These are phyloP conservation scores for Pseudoturritis turrita DNA, from an alignment of 345 rosid genomes.

Conservation along the genomic window DNA sequence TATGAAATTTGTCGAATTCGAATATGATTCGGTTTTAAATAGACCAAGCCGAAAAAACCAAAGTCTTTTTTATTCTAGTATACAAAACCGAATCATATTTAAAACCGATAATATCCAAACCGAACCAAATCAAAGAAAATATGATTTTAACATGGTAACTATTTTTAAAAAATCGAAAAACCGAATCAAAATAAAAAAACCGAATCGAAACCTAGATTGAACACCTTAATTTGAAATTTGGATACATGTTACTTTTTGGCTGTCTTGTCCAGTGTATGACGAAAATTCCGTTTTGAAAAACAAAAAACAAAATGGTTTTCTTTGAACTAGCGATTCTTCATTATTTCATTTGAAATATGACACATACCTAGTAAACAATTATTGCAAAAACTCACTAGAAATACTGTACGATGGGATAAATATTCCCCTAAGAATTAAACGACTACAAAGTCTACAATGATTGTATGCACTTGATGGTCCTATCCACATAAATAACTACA, in stretches of 20 bases:
- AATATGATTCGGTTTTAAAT: too few relatives aligned
- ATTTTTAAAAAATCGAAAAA: too few relatives aligned
- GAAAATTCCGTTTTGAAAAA: neutral
- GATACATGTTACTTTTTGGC: neutral
- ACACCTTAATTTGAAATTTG: neutral
- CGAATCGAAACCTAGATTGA: too few relatives aligned
- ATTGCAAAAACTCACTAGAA: neutral
- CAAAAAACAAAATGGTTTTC: too few relatives aligned
- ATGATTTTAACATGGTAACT: too few relatives aligned
- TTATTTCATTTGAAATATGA: neutral
- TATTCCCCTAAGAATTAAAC: conserved; percentile 1
- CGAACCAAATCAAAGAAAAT: too few relatives aligned
- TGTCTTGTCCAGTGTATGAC: neutral
- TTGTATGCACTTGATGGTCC: conserved; percentile 15
- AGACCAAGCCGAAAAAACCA: too few relatives aligned
- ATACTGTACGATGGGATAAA: neutral
- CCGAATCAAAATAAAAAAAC: too few relatives aligned
- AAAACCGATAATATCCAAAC: too few relatives aligned
- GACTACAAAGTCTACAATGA: conserved; percentile 21
- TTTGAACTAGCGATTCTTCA: neutral
- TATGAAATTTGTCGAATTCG: too few relatives aligned
- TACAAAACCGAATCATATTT: too few relatives aligned
- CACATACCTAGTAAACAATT: neutral
- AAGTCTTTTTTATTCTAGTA: too few relatives aligned
- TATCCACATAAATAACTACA: conserved; percentile 23